Evolutionary conservation across 495 filamentous ascomycete species (phyloP), one percentile per base, ranked within the genome.

Genomic region (Tuber calosporum): DNA sequence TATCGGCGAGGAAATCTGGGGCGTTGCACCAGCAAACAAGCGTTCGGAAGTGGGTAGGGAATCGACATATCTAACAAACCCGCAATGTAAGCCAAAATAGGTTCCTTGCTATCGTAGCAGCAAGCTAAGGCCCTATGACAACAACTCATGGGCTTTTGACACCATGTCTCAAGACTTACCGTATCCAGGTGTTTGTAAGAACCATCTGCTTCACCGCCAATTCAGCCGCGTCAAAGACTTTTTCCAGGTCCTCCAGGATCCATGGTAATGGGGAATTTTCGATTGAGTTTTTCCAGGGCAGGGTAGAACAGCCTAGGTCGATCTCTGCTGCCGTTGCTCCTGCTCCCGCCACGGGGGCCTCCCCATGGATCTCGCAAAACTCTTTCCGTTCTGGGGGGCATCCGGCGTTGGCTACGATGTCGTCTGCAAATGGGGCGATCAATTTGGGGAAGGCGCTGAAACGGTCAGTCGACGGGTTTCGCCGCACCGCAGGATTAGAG

Each of bases 161-260:
- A 30, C 22, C 45, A 26, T 30, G n/a, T 15, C 26, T 62, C 26
- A 5, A 62, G 53, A 9, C 79, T 62, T 79, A 79, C 75, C 79
- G 75, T 38, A 81, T 74, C 79, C 79, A 81, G 42, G 79, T 81
- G 72, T 81, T 81, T 75, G 73, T 73, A 30, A 81, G 66, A 42
- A 81, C 79, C 75, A 81, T 74, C 66, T 81, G 79, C 36, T 75
- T 75, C 26, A 81, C 76, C 26, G 74, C 73, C 20, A 45, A 22
- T 72, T 81, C 79, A 17, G 79, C 79, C 66, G 36, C 69, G 66
- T 81, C 79, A 69, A 81, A 81, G 2, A 81, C 73, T 0, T 66
- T 40, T n/a, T 45, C 70, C 30, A 69, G 45, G 30, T 74, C 77
- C 1, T 67, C 67, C 15, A 9, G 48, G 30, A 58, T 15, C 74